Percentiles rank a stretch among this genome's conserved stretches.
phyloP scores from a whole-genome alignment of 139 green algal species.

The Trebouxia sp. region DNA sequence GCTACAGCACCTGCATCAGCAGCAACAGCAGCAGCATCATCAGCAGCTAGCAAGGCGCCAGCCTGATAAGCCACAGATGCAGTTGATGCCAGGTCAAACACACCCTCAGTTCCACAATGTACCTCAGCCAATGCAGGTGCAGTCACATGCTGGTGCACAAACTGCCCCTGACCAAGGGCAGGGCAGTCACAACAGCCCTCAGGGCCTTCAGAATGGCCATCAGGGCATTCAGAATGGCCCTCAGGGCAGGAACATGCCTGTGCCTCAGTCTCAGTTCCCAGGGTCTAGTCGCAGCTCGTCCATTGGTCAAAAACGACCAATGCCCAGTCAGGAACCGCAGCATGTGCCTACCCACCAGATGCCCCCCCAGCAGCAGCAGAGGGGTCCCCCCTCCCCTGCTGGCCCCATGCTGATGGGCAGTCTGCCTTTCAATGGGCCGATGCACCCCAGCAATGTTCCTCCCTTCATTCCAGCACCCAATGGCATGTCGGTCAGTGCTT shows the following conservation, averaged over 20 bases:
- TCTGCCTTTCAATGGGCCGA: not conserved
- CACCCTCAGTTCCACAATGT: slow-evolving; percentile 8
- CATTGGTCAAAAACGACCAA: slow-evolving; percentile 12
- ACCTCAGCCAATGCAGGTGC: not conserved
- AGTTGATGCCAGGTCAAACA: not conserved
- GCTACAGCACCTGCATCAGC: slow-evolving; percentile 14
- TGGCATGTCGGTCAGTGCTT: not conserved
- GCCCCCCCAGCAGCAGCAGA: not conserved
- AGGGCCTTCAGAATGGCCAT: not conserved
- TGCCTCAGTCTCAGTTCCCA: not conserved
- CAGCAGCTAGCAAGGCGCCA: not conserved
- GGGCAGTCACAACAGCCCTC: not conserved
- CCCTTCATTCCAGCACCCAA: not conserved
- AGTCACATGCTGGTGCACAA: not conserved
- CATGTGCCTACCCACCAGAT: not conserved
- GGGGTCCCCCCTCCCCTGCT: not conserved
- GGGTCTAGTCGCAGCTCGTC: slow-evolving; percentile 11
- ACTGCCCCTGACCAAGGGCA: not conserved
- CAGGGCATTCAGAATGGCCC: not conserved
- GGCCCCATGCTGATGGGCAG: not conserved
- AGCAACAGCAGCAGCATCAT: slow-evolving; percentile 28
- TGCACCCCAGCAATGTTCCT: not conserved
- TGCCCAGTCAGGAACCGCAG: not conserved
- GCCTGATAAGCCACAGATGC: slow-evolving; percentile 1
- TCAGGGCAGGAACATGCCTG: not conserved